Conservation (phyloP, 257 asterid genomes). For the Fraxinus americana region DNA sequence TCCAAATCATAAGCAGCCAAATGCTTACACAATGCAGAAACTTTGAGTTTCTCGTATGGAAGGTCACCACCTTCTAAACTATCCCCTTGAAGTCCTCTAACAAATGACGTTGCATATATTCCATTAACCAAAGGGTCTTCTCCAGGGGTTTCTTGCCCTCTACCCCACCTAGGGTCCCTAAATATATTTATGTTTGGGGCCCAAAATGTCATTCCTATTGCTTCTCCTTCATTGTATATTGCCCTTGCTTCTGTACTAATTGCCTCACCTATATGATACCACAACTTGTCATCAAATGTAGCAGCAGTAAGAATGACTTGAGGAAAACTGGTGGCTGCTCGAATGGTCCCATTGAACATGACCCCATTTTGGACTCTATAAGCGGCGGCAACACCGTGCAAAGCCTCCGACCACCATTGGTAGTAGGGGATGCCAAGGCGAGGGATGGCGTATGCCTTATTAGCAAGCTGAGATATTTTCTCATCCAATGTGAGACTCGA, state of each 20-base stretch:
- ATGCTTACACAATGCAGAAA: constrained; percentile 81
- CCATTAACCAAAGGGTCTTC: constrained; percentile 66
- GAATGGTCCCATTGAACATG: constrained; percentile 38
- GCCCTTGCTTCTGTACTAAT: constrained; percentile 76
- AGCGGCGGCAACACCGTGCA: constrained; percentile 53
- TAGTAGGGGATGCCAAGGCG: constrained; percentile 53
- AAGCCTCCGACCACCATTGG: constrained; percentile 71
- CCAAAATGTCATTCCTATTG: constrained; percentile 80
- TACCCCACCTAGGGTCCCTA: constrained; percentile 87
- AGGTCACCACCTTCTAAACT: constrained; percentile 56
- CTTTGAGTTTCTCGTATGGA: constrained; percentile 48
- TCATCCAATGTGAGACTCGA: constrained; percentile 51
- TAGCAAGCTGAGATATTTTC: constrained; percentile 49
- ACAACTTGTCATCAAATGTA: constrained; percentile 58
- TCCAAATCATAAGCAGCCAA: constrained; percentile 77
- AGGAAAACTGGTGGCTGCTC: constrained; percentile 55
- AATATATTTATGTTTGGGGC: constrained; percentile 77
- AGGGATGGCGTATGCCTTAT: constrained; percentile 47
- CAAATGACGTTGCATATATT: constrained; percentile 58
- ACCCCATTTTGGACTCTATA: constrained; percentile 37
- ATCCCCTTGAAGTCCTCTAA: constrained; percentile 81
- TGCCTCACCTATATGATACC: constrained; percentile 72
- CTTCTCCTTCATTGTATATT: constrained; percentile 75
- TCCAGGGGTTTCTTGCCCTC: constrained; percentile 85
- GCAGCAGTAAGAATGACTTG: constrained; percentile 86